Base-by-base conservation (phyloP, 129 eudicot genomes). In the Arctium lappa region DNA sequence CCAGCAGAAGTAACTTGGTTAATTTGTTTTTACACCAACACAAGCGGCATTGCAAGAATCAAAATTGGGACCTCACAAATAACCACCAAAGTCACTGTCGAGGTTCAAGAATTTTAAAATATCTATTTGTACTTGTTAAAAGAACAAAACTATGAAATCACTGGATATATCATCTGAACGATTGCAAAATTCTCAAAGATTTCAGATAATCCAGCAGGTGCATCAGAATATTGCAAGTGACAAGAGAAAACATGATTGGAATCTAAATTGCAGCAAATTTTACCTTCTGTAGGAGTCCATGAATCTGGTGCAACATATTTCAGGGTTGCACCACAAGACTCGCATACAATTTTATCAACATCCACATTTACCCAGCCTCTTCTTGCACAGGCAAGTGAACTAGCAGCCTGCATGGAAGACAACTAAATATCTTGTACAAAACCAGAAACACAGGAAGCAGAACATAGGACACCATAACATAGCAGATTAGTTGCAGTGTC, bases 281-380 rank as follows among this genome's bases (percentile, higher is more conserved):
- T 83, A 92, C 97, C 97, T 88, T 88, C 90, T 83, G 91, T 16
- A 85, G 92, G 69, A 70, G 87, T 84, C 90, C 89, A 86, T 69
- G 93, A 80, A 82, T 90, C 89, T 63, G 89, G 77, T 71, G 89
- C 82, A 53, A 86, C 72, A 75, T 88, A 93, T 53, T 87, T 90
- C 78, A 93, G 79, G 88, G 69, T 93, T 72, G 99, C 99, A 71
- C 94, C 87, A 83, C 99, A 95, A 53, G 97, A 87, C 86, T 95
- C 97, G 9, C 99, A 95, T 82, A 87, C 95, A 78, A 95, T 88
- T 62, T 81, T 88, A 88, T 93, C 97, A 85, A 91, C 85, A 76
- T 83, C 92, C 82, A 90, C 87, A 89, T 91, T 95, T 78, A 93
- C 91, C 99, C 99, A 95, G 62, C 99, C 99, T 83, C 92, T 91